Percentiles rank a stretch among this genome's conserved stretches.
Conservation (phyloP, 768 basidiomycete genomes). For the Leccinum longicurvipes region DNA sequence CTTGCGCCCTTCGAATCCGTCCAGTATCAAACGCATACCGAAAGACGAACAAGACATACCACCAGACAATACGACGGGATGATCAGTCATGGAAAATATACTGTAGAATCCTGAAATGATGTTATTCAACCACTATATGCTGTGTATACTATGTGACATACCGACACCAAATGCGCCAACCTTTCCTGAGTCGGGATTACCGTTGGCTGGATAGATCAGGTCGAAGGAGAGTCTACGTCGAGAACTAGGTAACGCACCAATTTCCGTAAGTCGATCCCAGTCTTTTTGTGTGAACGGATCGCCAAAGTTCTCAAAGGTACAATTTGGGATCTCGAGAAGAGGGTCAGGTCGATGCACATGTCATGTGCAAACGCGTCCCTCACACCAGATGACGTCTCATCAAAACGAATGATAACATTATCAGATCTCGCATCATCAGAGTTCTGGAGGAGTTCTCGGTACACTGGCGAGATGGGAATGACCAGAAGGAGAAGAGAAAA, state of each 20-base stretch:
- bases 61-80: conserved; percentile 73
- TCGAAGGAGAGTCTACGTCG: background rate
- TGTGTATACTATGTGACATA: conserved; percentile 26
- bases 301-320: conserved; percentile 45
- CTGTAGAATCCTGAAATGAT: conserved; percentile 60
- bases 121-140: background rate
- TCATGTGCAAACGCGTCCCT: conserved; percentile 34
- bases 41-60: conserved; percentile 34
- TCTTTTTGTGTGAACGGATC: conserved; percentile 78
- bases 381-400: conserved; percentile 36
- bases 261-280: conserved; percentile 88
- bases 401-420: conserved; percentile 72
- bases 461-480: conserved; percentile 57
- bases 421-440: conserved; percentile 41
- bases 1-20: conserved; percentile 56
- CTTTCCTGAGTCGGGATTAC: conserved; percentile 92
- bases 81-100: conserved; percentile 75
- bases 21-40: conserved; percentile 10
- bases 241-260: conserved; percentile 46
- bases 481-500: background rate
- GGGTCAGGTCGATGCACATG: background rate
- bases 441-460: background rate
- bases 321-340: background rate
- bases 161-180: conserved; percentile 91
- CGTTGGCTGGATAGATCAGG: conserved; percentile 55